These are phyloP conservation scores for Suhomyces emberorum DNA, from an alignment of 805 yeast genomes.

Conservation along the genomic window DNA sequence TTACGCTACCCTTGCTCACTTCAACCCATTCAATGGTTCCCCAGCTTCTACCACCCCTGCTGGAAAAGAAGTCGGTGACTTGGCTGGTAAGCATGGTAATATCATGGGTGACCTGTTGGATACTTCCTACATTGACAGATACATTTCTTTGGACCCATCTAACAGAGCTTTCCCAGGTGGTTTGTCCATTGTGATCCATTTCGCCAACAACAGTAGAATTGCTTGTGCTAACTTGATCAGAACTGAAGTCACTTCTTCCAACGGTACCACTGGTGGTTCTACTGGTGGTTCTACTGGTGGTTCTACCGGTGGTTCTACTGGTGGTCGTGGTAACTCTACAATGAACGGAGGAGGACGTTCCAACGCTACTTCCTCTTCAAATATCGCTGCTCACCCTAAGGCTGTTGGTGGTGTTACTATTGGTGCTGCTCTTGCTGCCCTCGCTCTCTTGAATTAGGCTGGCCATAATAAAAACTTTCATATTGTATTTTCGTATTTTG, in stretches of 20 bases:
- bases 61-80: conserved; percentile 35
- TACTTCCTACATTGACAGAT: conserved; percentile 20
- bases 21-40: conserved; percentile 38
- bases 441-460: conserved; percentile 11
- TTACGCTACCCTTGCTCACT: conserved; percentile 33
- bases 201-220: conserved; percentile 27
- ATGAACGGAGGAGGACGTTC: conserved; percentile 4
- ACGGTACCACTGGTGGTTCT: conserved; percentile 3
- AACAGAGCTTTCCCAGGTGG: conserved; percentile 22
- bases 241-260: conserved; percentile 6
- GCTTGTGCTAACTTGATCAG: conserved; percentile 39
- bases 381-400: conserved; percentile 5
- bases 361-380: conserved; percentile 3
- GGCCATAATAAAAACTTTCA: too few species aligned
- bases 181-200: conserved; percentile 38
- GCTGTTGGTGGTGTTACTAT: conserved; percentile 7
- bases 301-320: conserved; percentile 6
- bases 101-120: conserved; percentile 25
- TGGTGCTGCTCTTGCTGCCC: conserved; percentile 12
- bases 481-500: too few species aligned
- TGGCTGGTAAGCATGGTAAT: conserved; percentile 38
- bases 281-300: conserved; percentile 5
- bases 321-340: too few species aligned
- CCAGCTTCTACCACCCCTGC: conserved; percentile 21
- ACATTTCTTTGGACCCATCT: conserved; percentile 21